Conservation (phyloP, 352 stramenopile genomes). For the Phytophthora quininea region DNA sequence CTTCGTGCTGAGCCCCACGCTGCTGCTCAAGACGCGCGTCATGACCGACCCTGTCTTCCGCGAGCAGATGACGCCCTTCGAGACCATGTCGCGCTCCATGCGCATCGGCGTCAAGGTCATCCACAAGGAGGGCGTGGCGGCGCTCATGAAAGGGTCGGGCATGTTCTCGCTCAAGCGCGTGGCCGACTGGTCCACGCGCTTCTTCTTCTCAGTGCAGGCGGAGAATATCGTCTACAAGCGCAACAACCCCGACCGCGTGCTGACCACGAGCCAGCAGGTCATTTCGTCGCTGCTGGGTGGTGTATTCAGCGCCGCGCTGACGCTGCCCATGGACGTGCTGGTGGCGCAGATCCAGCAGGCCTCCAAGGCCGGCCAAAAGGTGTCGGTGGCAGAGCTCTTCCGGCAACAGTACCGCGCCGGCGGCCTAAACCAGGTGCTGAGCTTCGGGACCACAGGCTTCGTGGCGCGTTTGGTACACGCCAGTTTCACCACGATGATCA, state of each 20-base stretch:
- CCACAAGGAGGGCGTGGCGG: conserved; percentile 79
- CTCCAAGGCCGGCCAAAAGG: conserved; percentile 85
- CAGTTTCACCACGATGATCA: conserved; percentile 92
- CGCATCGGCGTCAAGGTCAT: conserved; percentile 91
- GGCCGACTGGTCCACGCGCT: conserved; percentile 92
- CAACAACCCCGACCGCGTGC: conserved; percentile 57
- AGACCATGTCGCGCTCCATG: conserved; percentile 86
- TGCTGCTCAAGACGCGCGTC: conserved; percentile 94
- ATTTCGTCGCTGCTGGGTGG: conserved; percentile 86
- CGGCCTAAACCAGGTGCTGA: conserved; percentile 77
- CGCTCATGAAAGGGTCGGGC: conserved; percentile 92
- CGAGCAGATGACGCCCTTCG: conserved; percentile 83
- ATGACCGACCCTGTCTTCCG: conserved; percentile 95
- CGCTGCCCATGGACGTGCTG: conserved; percentile 93
- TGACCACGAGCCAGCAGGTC: conserved; percentile 81
- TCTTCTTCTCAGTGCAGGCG: conserved; percentile 90
- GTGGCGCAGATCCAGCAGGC: conserved; percentile 94
- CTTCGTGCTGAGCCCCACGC: conserved; percentile 91
- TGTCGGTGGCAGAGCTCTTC: conserved; percentile 79
- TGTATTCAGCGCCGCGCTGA: conserved; percentile 74
- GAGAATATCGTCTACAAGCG: conserved; percentile 84
- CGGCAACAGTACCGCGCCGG: conserved; percentile 74
- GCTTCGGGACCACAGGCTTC: conserved; percentile 87
- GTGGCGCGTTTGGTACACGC: conserved; percentile 72
- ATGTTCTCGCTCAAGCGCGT: conserved; percentile 94